phyloP scores from a whole-genome alignment of 805 yeast species.

The Hanseniaspora osmophila region DNA sequence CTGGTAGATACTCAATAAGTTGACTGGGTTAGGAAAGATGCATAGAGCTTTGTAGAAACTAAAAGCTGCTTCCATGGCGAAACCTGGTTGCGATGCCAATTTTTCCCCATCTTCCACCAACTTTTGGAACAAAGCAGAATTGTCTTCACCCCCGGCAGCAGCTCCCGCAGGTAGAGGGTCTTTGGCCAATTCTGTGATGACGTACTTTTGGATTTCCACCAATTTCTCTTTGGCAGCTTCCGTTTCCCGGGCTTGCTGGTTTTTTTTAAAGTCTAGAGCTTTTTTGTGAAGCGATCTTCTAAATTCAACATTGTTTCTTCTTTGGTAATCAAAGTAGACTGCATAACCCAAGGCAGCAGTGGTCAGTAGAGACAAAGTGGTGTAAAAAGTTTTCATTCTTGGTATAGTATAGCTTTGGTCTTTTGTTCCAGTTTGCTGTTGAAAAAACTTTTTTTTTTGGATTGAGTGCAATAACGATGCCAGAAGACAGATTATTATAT shows the following conservation, averaged over 20 bases:
- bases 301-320: slow-evolving; percentile 73
- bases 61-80: slow-evolving; percentile 72
- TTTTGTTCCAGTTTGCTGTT: background rate
- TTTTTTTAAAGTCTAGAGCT: slow-evolving; percentile 35
- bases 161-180: slow-evolving; percentile 68
- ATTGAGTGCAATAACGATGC: too few relatives aligned
- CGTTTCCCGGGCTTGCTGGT: slow-evolving; percentile 33
- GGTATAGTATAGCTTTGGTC: background rate
- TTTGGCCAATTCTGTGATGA: slow-evolving; percentile 47
- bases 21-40: slow-evolving; percentile 91
- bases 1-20: slow-evolving; percentile 78
- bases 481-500: too few relatives aligned
- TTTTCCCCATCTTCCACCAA: slow-evolving; percentile 82
- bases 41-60: slow-evolving; percentile 86
- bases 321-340: slow-evolving; percentile 78
- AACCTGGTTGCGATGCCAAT: slow-evolving; percentile 46
- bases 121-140: slow-evolving; percentile 52
- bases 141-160: slow-evolving; percentile 53
- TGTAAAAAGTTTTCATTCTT: slow-evolving; percentile 15
- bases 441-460: background rate
- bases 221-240: slow-evolving; percentile 44
- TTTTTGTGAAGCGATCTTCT: slow-evolving; percentile 59
- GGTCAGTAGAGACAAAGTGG: slow-evolving; percentile 31
- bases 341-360: slow-evolving; percentile 60
- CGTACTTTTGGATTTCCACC: slow-evolving; percentile 42